Base-by-base conservation (phyloP, 2,329 filamentous ascomycete genomes). In the Fusarium oxysporum region DNA sequence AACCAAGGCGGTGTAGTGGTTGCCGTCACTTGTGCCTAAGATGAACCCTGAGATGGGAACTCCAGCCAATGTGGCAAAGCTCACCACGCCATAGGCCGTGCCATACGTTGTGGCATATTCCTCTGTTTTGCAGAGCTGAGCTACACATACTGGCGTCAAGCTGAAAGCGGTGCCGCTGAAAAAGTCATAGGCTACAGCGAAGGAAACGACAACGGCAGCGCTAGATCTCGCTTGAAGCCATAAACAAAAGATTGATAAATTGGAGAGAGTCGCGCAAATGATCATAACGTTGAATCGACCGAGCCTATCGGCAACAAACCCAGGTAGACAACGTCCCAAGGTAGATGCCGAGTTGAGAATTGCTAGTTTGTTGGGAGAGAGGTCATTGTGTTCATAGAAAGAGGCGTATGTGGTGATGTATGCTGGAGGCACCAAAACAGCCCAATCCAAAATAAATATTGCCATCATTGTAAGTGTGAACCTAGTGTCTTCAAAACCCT, bases 361-460 rank as follows among this genome's bases (percentile, higher is more conserved):
- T 8, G 47, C 47, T 1, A 50, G 5, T 7, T 23, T 13, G 47
- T 33, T 33, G 1, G 47, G 30, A 3, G 47, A 33, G 5, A 50
- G 47, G 3, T 7, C 5, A 19, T 9, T 1, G 0, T 33, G 30
- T 7, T 8, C 11, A 14, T 33, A 16, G 8, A 32, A 33, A 19
- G 47, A 50, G 2, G 47, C 2, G 11, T 50, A 50, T 5, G 47
- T 50, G 2, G 47, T 50, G 30, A 50, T 50, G 8, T 50, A 50
- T 3, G 47, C 47, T 3, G 47, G 47, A 2, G 30, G 47, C 5
- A 33, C 47, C 11, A 50, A 10, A 3, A 33, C 30, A 5, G 47
- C 47, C 47, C 47, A 50, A 0, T 50, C 47, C 8, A 50, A 2
- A 5, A 50, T 50, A 3, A 50, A 50, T 23, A 50, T 50, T 1